Evolutionary conservation across 2,329 filamentous ascomycete species (phyloP), one percentile per base, ranked within the genome.

Genomic region (Dryadomyces sulphureus): DNA sequence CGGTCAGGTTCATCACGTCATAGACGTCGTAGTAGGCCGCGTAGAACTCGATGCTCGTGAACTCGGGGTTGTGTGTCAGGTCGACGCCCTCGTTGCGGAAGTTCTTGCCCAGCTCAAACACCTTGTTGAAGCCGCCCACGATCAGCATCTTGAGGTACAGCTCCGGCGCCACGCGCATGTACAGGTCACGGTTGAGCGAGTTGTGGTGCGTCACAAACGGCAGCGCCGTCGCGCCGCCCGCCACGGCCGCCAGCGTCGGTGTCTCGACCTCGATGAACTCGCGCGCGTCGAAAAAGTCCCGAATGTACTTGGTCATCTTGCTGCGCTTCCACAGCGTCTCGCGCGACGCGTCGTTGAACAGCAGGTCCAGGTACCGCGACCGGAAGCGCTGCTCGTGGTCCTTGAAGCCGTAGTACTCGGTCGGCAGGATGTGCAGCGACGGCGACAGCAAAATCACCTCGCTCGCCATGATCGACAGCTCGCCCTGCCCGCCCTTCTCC

Each of bases 31-130:
- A 84, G 54, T 88, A 96, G 4, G 92, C 90, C 76, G 84, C 81
- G 67, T 98, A 98, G 68, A 96, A 96, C 65, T 98, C 92, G 63
- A 87, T 86, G 22, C 87, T 94, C 38, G 92, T 98, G 70, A 98
- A 98, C 62, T 98, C 92, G 35, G 85, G 92, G 70, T 96, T 98
- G 72, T 98, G 92, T 7, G 92, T 98, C 43, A 92, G 70, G 62
- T 94, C 87, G 53, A 87, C 82, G 49, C 84, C 84, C 64, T 93
- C 87, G 59, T 98, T 98, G 30, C 46, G 39, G 77, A 98, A 98
- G 62, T 94, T 87, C 54, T 88, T 82, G 53, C 92, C 92, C 52
- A 98, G 79, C 63, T 98, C 92, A 65, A 94, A 98, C 14, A 98
- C 92, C 56, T 85, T 79, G 68, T 94, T 86, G 38, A 96, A 74